Evolutionary conservation across 768 basidiomycete species (phyloP), one percentile per base, ranked within the genome.

Genomic region (Tricholoma terreum): DNA sequence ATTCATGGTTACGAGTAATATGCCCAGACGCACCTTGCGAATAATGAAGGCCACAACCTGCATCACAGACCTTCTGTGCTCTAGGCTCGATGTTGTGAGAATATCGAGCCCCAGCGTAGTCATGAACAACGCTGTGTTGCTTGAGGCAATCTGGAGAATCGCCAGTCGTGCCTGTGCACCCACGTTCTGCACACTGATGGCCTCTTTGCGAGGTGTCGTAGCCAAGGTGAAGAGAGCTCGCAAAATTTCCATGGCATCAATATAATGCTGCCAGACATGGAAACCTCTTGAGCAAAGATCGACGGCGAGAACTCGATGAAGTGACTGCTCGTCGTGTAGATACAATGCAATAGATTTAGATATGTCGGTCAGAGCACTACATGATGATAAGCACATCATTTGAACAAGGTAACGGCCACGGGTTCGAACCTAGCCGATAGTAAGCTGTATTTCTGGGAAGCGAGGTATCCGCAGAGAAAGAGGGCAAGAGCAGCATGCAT

Each of bases 21-120:
- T 11, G 30, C 8, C 24, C 58, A 1, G 55, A 61, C 69, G 11
- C 35, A 89, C 90, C 78, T 96, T 98, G 68, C 92, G 85, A 58
- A 97, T 93, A 60, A 99, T 77, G 66, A 95, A 94, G 0, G 93
- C 94, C 12, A 98, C 84, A 2, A 99, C 82, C 69, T 95, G 94
- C 84, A 98, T 84, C 22, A 97, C 89, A 6, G 90, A 85, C 64
- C 87, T 93, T 21, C 94, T 79, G 59, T 95, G 87, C 36, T 89
- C 86, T 17, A 90, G 75, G 4, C 82, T 84, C 15, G 80, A 79
- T 9, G 90, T 87, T 33, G 87, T 86, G 19, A 96, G 73, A 51
- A 98, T 94, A 66, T 98, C 97, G 61, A 96, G 79, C 3, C 88
- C 86, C 38, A 99, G 71, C 0, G 96, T 97, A 0, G 93, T 90